Evolutionary conservation across 2,329 filamentous ascomycete species (phyloP).

Genomic region (Aspergillus spinulosporus): DNA sequence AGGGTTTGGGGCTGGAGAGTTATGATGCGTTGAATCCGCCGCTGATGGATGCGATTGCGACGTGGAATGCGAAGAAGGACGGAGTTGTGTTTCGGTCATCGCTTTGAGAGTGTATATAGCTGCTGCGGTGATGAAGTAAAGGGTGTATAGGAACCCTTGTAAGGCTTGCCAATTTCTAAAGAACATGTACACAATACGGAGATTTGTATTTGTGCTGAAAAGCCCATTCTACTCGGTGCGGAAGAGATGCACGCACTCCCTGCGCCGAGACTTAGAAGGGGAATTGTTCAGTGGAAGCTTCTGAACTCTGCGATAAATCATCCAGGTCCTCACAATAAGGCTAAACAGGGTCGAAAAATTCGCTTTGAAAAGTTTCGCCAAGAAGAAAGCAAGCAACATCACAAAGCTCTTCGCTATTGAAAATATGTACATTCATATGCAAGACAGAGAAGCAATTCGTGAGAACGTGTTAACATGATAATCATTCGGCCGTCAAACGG

Average conservation of each 20-base stretch:
- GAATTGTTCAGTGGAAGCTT: too few relatives aligned
- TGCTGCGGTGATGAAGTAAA: too few relatives aligned
- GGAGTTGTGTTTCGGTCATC: slow-evolving; percentile 23
- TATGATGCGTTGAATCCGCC: slow-evolving; percentile 64
- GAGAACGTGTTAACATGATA: background rate
- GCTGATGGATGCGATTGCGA: slow-evolving; percentile 64
- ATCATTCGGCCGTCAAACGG: background rate
- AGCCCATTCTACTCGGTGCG: too few relatives aligned
- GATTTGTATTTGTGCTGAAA: too few relatives aligned
- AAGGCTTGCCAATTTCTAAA: too few relatives aligned
- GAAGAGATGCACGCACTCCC: too few relatives aligned
- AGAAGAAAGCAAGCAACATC: background rate
- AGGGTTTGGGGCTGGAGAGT: slow-evolving; percentile 57
- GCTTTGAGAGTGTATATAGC: background rate
- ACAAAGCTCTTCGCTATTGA: background rate
- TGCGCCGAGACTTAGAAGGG: too few relatives aligned
- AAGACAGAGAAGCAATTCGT: background rate
- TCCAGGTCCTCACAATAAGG: too few relatives aligned
- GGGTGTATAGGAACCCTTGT: too few relatives aligned
- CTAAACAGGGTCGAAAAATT: background rate
- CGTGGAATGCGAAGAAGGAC: slow-evolving; percentile 55
- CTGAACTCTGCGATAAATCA: too few relatives aligned
- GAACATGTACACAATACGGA: too few relatives aligned
- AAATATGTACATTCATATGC: background rate
- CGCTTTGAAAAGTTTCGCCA: too few relatives aligned